These are phyloP conservation scores for Prunus mume DNA, from an alignment of 306 rosid genomes.

Conservation along the genomic window DNA sequence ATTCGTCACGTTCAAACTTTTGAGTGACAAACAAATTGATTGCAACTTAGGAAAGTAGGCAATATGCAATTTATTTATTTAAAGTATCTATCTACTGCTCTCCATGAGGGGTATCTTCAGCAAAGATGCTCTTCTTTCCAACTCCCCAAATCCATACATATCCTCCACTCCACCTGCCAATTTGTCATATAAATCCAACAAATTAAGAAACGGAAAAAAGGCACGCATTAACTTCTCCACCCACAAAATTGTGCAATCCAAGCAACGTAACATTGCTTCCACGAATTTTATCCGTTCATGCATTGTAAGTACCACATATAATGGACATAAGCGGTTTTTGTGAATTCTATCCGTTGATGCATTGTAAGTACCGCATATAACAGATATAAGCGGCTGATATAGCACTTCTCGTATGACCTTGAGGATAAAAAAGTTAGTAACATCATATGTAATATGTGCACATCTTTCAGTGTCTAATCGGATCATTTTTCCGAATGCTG, in stretches of 20 bases:
- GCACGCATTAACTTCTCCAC: neutral
- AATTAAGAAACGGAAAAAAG: neutral
- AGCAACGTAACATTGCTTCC: too few species aligned
- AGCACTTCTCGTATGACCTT: too few species aligned
- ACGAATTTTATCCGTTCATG: too few species aligned
- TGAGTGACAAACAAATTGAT: neutral
- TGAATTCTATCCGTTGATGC: too few species aligned
- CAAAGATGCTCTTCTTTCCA: neutral
- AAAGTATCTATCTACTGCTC: neutral
- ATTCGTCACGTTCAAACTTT: neutral
- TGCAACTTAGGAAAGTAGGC: neutral
- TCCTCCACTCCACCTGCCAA: neutral
- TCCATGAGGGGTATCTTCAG: neutral
- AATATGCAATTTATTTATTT: neutral
- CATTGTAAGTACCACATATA: too few species aligned
- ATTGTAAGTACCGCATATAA: too few species aligned
- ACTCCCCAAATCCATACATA: neutral
- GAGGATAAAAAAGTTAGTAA: too few species aligned
- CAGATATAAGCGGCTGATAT: rapidly evolving
- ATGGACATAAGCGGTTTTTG: rapidly evolving
- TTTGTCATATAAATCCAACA: neutral
- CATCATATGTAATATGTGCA: too few species aligned
- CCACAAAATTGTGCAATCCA: neutral
- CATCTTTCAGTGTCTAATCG: too few species aligned
- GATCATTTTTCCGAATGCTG: too few species aligned